Percentiles rank a stretch among this genome's conserved stretches.
phyloP scores from a whole-genome alignment of 1,284 basidiomycete genomes.

The Chondrostereum purpureum region DNA sequence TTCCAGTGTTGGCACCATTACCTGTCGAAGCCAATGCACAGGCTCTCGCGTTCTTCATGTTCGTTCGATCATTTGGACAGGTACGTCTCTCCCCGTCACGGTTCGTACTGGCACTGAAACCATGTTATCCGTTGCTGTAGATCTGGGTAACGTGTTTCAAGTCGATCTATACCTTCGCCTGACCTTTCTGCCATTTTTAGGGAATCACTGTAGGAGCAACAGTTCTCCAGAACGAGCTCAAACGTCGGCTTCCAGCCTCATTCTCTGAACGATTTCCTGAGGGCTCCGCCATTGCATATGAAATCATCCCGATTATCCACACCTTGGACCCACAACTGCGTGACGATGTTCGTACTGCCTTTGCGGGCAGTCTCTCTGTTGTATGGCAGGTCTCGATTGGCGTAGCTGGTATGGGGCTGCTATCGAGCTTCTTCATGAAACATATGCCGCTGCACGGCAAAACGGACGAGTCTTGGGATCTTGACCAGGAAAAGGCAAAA shows the following conservation, averaged over 20 bases:
- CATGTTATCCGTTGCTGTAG: too few species aligned
- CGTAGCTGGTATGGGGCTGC: slow-evolving; percentile 19
- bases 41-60: slow-evolving; percentile 23
- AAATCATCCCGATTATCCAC: slow-evolving; percentile 24
- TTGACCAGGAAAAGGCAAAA: not conserved
- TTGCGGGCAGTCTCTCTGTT: slow-evolving; percentile 20
- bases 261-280: slow-evolving; percentile 22
- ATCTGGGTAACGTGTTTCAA: not conserved
- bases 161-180: not conserved
- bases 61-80: slow-evolving; percentile 21
- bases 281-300: slow-evolving; percentile 25
- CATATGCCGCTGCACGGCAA: slow-evolving; percentile 9
- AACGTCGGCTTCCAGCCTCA: slow-evolving; percentile 17
- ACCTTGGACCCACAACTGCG: slow-evolving; percentile 21
- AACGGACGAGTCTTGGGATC: slow-evolving; percentile 5
- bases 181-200: slow-evolving; percentile 17
- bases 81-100: too few species aligned
- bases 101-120: too few species aligned
- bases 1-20: slow-evolving; percentile 27
- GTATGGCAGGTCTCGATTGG: slow-evolving; percentile 25
- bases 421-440: slow-evolving; percentile 20
- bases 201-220: slow-evolving; percentile 23
- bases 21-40: slow-evolving; percentile 18
- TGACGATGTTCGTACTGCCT: slow-evolving; percentile 21
- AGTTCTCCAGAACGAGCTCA: slow-evolving; percentile 26